A percentile compares a stretch with the other conserved stretches of the same genome.
Evolutionary conservation across 2,329 filamentous ascomycete species (phyloP).

Genomic region (Cylindrodendrum hubeiense): DNA sequence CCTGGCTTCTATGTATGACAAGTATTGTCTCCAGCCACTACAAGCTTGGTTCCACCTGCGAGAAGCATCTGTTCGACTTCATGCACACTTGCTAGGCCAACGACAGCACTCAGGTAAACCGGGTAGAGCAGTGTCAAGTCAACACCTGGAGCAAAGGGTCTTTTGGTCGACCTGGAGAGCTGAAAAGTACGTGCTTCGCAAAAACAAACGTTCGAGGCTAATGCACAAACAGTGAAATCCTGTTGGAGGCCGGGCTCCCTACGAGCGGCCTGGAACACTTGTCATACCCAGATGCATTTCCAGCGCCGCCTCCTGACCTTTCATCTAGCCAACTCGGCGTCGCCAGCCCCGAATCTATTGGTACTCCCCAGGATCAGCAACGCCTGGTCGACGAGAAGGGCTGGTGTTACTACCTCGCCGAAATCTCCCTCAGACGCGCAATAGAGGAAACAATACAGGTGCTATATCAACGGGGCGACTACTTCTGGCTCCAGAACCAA

Average conservation of each 20-base stretch:
- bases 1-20: conserved; percentile 25
- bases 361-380: conserved; percentile 6
- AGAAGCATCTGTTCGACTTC: conserved; percentile 20
- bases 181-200: conserved; percentile 19
- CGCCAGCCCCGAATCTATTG: not conserved
- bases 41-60: conserved; percentile 24
- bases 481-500: conserved; percentile 25
- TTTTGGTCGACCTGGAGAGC: conserved; percentile 29
- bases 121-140: not conserved
- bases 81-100: conserved; percentile 19
- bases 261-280: conserved; percentile 20
- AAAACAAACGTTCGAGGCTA: not conserved
- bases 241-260: conserved; percentile 15
- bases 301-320: conserved; percentile 15
- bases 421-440: conserved; percentile 22
- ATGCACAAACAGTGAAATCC: conserved; percentile 13
- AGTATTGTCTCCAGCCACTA: conserved; percentile 23
- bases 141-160: conserved; percentile 21
- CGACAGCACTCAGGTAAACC: conserved; percentile 5
- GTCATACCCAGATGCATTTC: conserved; percentile 23
- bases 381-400: conserved; percentile 24
- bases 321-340: not conserved
- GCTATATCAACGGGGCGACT: conserved; percentile 14
- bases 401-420: conserved; percentile 29
- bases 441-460: conserved; percentile 24